Evolutionary conservation across 768 basidiomycete species (phyloP).

Genomic region (Rhizopogon sp.): DNA sequence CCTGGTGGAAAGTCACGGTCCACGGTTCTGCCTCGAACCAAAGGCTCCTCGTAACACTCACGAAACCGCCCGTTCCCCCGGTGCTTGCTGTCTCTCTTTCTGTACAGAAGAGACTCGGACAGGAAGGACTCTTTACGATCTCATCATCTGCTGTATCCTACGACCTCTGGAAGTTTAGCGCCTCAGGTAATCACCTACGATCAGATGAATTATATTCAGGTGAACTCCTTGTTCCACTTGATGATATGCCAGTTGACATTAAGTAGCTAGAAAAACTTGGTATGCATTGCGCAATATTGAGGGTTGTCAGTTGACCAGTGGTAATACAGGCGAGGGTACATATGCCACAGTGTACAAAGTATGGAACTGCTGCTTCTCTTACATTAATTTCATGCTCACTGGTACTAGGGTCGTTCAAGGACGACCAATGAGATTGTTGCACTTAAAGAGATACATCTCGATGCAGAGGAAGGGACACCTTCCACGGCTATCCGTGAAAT

Average conservation of each 20-base stretch:
- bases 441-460: conserved; percentile 97
- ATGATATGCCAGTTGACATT: background rate
- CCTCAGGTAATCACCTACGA: background rate
- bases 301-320: background rate
- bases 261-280: conserved; percentile 88
- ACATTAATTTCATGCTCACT: background rate
- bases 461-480: conserved; percentile 98
- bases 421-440: conserved; percentile 99
- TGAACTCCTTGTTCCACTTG: conserved; percentile 18
- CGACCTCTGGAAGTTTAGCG: background rate
- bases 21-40: too few species aligned
- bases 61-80: background rate
- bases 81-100: background rate
- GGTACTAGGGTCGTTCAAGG: conserved; percentile 77
- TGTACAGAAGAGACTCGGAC: background rate
- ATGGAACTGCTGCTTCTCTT: conserved; percentile 5
- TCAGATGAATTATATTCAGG: conserved; percentile 57
- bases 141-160: background rate
- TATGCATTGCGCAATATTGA: conserved; percentile 1
- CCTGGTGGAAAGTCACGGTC: too few species aligned
- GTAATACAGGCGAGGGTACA: conserved; percentile 71
- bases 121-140: background rate
- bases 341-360: conserved; percentile 99
- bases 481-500: conserved; percentile 99
- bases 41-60: background rate